phyloP scores from a whole-genome alignment of 352 stramenopile genomes.

The Pythium sukuiense region DNA sequence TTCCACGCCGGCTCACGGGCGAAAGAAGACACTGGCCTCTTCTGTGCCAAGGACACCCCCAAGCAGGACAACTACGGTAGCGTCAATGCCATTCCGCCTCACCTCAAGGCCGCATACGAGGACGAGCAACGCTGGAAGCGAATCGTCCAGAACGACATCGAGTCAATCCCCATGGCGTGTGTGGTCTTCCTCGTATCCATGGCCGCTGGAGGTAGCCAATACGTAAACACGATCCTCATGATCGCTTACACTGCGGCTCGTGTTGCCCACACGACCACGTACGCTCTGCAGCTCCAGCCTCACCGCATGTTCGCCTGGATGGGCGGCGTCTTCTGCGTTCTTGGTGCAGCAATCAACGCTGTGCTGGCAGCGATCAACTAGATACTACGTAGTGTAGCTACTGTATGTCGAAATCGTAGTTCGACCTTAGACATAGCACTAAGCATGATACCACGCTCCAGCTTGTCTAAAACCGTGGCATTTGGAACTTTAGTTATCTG shows the following conservation, averaged over 20 bases:
- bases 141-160: constrained; percentile 38
- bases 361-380: constrained; percentile 3
- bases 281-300: constrained; percentile 15
- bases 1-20: constrained; percentile 46
- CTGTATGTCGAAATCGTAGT: too few relatives aligned
- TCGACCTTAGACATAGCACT: too few relatives aligned
- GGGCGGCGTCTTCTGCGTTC: constrained; percentile 24
- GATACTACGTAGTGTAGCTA: too few relatives aligned
- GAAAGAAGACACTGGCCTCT: constrained; percentile 37
- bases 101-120: constrained; percentile 17
- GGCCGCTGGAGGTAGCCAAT: constrained; percentile 12
- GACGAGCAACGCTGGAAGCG: constrained; percentile 34
- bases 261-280: constrained; percentile 27
- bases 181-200: constrained; percentile 24
- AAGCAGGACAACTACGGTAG: constrained; percentile 10
- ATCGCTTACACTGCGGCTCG: constrained; percentile 30
- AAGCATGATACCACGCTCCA: neutral
- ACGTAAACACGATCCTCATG: constrained; percentile 16
- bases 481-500: neutral
- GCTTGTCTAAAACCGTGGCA: neutral
- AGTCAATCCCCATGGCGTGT: constrained; percentile 33
- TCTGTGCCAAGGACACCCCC: constrained; percentile 18
- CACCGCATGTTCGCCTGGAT: constrained; percentile 27
- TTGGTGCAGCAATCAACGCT: constrained; percentile 23
- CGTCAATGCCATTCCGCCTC: neutral